Conservation (phyloP, 805 yeast genomes). For the Naumovozyma baii region DNA sequence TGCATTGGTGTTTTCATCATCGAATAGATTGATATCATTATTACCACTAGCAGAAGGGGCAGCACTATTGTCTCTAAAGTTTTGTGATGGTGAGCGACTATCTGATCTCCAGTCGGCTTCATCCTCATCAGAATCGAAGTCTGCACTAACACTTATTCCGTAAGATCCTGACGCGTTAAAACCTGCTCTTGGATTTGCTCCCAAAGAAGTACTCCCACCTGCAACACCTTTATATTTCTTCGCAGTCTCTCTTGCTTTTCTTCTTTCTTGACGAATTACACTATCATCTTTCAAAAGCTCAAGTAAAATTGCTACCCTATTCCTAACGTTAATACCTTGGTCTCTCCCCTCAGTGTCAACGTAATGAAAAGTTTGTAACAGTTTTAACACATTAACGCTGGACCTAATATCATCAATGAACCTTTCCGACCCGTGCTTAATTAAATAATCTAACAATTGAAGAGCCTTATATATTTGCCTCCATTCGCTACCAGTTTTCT, state of each 20-base stretch:
- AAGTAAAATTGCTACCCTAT: constrained; percentile 71
- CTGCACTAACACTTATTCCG: constrained; percentile 31
- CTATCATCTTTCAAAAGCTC: constrained; percentile 67
- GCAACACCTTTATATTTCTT: constrained; percentile 78
- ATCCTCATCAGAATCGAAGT: constrained; percentile 42
- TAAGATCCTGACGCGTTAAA: constrained; percentile 14
- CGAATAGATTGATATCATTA: background rate
- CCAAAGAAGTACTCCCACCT: constrained; percentile 38
- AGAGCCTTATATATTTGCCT: constrained; percentile 92
- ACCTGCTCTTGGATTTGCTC: constrained; percentile 25
- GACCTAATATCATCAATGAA: constrained; percentile 91
- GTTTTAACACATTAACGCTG: constrained; percentile 66
- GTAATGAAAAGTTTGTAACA: constrained; percentile 90
- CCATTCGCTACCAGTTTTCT: constrained; percentile 94
- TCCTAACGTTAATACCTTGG: constrained; percentile 92
- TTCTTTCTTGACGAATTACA: constrained; percentile 71
- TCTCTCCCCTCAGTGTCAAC: constrained; percentile 89
- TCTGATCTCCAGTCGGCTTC: constrained; percentile 11
- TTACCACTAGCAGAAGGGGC: background rate
- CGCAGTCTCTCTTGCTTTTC: constrained; percentile 78
- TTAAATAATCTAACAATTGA: constrained; percentile 81
- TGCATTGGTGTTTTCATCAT: background rate
- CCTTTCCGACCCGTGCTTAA: constrained; percentile 88
- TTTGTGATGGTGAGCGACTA: constrained; percentile 6
- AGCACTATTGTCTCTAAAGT: background rate